phyloP scores from a whole-genome alignment of 345 rosid species.

The Ailanthus altissimus region DNA sequence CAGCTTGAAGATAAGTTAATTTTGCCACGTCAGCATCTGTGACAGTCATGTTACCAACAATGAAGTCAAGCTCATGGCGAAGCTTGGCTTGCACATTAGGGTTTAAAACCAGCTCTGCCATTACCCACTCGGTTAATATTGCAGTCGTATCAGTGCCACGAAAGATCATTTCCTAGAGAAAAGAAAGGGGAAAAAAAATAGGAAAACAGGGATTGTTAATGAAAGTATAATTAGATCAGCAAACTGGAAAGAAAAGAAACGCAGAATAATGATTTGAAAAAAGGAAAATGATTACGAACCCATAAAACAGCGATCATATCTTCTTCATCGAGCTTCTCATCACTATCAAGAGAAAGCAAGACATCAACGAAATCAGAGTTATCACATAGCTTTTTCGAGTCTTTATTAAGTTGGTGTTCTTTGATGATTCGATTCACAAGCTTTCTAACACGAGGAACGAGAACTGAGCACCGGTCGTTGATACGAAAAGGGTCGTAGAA shows the following conservation, averaged over 20 bases:
- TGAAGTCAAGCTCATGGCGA: slow-evolving; percentile 25
- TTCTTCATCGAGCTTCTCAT: slow-evolving; percentile 43
- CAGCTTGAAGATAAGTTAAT: slow-evolving; percentile 42
- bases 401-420: slow-evolving; percentile 32
- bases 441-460: slow-evolving; percentile 49
- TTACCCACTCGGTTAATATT: slow-evolving; percentile 49
- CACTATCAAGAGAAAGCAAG: slow-evolving; percentile 46
- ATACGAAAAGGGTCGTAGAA: slow-evolving; percentile 49
- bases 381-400: slow-evolving; percentile 9
- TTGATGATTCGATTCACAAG: slow-evolving; percentile 42
- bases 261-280: too few species aligned
- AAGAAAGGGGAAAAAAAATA: too few species aligned
- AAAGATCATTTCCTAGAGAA: slow-evolving; percentile 57
- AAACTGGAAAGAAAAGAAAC: neutral
- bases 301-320: slow-evolving; percentile 56
- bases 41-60: slow-evolving; percentile 16
- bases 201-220: too few species aligned
- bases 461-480: slow-evolving; percentile 39
- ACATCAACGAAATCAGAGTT: slow-evolving; percentile 52
- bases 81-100: slow-evolving; percentile 41
- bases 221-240: too few species aligned
- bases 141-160: slow-evolving; percentile 59
- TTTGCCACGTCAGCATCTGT: slow-evolving; percentile 36
- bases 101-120: slow-evolving; percentile 50
- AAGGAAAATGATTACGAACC: slow-evolving; percentile 29